These are phyloP conservation scores for Abortiporus biennis DNA, from an alignment of 1,284 basidiomycete species.

Conservation along the genomic window DNA sequence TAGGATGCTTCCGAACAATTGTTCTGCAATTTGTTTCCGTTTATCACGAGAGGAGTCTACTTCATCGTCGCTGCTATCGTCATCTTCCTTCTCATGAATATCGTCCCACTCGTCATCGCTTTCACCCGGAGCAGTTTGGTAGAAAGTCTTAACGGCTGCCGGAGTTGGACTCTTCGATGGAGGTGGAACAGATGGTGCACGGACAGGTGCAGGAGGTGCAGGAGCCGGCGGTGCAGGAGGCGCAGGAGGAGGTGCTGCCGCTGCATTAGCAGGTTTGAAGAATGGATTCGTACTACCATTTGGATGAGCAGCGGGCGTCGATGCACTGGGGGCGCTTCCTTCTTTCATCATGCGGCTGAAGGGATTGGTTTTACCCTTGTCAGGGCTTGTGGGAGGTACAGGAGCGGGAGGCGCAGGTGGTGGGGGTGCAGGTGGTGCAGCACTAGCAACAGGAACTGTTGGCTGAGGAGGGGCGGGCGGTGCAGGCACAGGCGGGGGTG, in stretches of 20 bases:
- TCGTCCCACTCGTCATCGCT: conserved; percentile 83
- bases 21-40: conserved; percentile 69
- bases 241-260: conserved; percentile 25
- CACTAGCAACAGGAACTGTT: conserved; percentile 24
- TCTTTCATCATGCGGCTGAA: conserved; percentile 62
- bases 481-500: conserved; percentile 27
- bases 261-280: conserved; percentile 37
- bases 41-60: conserved; percentile 55
- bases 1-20: conserved; percentile 70
- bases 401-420: conserved; percentile 27
- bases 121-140: conserved; percentile 57
- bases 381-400: conserved; percentile 28
- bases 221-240: conserved; percentile 33
- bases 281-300: conserved; percentile 54
- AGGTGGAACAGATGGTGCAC: conserved; percentile 13
- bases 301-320: conserved; percentile 25
- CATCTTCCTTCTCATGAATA: conserved; percentile 66
- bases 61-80: conserved; percentile 80
- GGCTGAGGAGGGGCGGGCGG: conserved; percentile 22
- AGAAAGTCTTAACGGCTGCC: conserved; percentile 44
- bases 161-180: conserved; percentile 30
- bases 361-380: conserved; percentile 49
- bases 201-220: conserved; percentile 10
- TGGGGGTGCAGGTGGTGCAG: conserved; percentile 22
- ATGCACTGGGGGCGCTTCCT: conserved; percentile 26